phyloP scores from a whole-genome alignment of 306 rosid species.

The Gleditsia sinensis region DNA sequence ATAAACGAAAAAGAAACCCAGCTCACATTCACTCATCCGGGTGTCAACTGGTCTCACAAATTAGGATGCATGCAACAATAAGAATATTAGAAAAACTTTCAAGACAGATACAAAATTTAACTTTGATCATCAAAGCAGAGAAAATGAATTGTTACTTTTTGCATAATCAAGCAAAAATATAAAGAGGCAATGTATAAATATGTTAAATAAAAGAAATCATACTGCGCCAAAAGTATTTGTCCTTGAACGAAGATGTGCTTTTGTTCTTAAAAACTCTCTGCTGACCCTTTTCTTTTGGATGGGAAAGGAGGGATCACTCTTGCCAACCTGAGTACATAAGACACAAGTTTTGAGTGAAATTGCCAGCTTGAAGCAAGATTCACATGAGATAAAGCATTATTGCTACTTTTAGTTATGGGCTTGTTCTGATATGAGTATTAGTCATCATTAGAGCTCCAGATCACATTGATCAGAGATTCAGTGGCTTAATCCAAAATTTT shows the following conservation, averaged over 20 bases:
- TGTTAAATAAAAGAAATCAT: slow-evolving; percentile 45
- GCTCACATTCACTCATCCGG: slow-evolving; percentile 16
- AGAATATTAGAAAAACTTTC: not conserved
- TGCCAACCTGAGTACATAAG: slow-evolving; percentile 65
- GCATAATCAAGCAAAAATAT: slow-evolving; percentile 9
- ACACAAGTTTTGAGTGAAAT: slow-evolving; percentile 19
- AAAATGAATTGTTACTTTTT: slow-evolving; percentile 10
- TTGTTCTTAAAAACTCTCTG: slow-evolving; percentile 91
- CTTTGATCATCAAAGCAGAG: not conserved
- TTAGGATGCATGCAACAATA: slow-evolving; percentile 27
- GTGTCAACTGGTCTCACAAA: not conserved
- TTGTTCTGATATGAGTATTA: slow-evolving; percentile 8
- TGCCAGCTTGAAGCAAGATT: slow-evolving; percentile 26
- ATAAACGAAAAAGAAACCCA: slow-evolving; percentile 2
- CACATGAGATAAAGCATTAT: slow-evolving; percentile 4
- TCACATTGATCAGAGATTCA: slow-evolving; percentile 1
- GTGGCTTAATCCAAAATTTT: not conserved
- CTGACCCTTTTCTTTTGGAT: slow-evolving; percentile 92
- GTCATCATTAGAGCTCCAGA: not conserved
- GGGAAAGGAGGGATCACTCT: slow-evolving; percentile 89
- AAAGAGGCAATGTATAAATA: slow-evolving; percentile 26
- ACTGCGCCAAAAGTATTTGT: slow-evolving; percentile 98
- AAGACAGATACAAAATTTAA: not conserved
- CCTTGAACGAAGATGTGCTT: slow-evolving; percentile 96
- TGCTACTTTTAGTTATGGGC: not conserved